Evolutionary conservation across 2,329 filamentous ascomycete species (phyloP), one percentile per base, ranked within the genome.

Genomic region (Monosporascus sp.): DNA sequence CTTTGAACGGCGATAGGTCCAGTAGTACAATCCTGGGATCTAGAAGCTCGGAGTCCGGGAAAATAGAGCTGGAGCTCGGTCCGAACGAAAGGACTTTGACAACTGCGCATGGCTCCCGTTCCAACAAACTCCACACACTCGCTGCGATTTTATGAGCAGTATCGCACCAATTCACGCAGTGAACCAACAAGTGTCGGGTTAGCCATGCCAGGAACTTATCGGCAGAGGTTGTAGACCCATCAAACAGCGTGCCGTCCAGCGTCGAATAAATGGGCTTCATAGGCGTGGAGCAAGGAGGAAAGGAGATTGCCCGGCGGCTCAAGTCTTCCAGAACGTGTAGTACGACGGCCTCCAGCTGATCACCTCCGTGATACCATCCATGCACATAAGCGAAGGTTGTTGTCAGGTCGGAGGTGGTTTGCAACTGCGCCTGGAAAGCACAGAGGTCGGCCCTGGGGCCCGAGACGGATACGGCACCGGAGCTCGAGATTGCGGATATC

Each of bases 281-380:
- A 34, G 36, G 22, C 7, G 14, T 40, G 20, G 52, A 51, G 24
- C 52, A 51, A 19, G 31, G 3, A 20, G 41, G 40, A 43, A 54
- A 51, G 8, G 31, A 34, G 31, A 54, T 48, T 16, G 31, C 34
- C 20, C 48, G 48, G 11, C 49, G 31, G 2, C 26, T 9, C 7
- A 41, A 16, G 27, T 54, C 52, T 43, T 48, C 22, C 16, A 54
- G 31, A 20, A 54, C 49, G 36, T 54, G 31, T 11, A 27, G 6
- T 4, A 54, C 52, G 27, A 54, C 52, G 17, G 16, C 6, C 44
- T 54, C 52, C 9, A 54, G 41, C 20, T 51, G 48, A 17, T 47
- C 34, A 6, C 52, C 52, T 48, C 52, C 52, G 26, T 54, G 52
- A 37, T 51, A 54, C 48, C 49, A 54, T 7, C 52, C 52, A 36